Percentiles rank a stretch among this genome's conserved stretches.
Evolutionary conservation across 306 rosid species (phyloP).

Genomic region (Medicago arabica): DNA sequence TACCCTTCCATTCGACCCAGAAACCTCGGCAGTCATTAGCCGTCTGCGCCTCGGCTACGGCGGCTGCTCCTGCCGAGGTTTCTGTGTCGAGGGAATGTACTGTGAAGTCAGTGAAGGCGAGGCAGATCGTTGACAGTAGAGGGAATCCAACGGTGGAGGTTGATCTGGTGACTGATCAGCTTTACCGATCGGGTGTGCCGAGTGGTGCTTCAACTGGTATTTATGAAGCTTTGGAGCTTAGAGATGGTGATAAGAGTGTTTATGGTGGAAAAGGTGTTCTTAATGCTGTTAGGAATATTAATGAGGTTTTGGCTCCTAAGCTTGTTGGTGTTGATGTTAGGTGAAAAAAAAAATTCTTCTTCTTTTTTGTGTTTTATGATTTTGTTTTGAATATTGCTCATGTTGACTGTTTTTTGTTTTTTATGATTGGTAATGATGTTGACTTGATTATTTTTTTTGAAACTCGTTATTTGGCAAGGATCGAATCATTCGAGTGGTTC

Average conservation of each 20-base stretch:
- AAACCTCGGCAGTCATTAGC: constrained; percentile 34
- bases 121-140: constrained; percentile 95
- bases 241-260: constrained; percentile 82
- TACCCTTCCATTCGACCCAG: constrained; percentile 36
- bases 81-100: constrained; percentile 46
- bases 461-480: too few relatives aligned
- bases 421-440: neutral
- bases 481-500: too few relatives aligned
- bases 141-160: constrained; percentile 99
- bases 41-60: constrained; percentile 60
- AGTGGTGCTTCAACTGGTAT: constrained; percentile 98
- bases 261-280: constrained; percentile 97
- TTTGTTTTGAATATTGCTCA: neutral
- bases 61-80: constrained; percentile 50
- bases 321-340: constrained; percentile 88
- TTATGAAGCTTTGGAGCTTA: constrained; percentile 96
- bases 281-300: constrained; percentile 79
- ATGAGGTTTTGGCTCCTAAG: constrained; percentile 78
- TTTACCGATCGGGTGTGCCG: constrained; percentile 96
- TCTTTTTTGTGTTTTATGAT: neutral
- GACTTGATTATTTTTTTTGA: neutral
- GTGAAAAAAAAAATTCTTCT: constrained; percentile 43
- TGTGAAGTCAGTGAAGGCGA: constrained; percentile 81
- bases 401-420: neutral
- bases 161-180: constrained; percentile 80